Percentiles rank a stretch among this genome's conserved stretches.
Conservation (phyloP, 495 filamentous ascomycete genomes). For the Podospora tetraspora region DNA sequence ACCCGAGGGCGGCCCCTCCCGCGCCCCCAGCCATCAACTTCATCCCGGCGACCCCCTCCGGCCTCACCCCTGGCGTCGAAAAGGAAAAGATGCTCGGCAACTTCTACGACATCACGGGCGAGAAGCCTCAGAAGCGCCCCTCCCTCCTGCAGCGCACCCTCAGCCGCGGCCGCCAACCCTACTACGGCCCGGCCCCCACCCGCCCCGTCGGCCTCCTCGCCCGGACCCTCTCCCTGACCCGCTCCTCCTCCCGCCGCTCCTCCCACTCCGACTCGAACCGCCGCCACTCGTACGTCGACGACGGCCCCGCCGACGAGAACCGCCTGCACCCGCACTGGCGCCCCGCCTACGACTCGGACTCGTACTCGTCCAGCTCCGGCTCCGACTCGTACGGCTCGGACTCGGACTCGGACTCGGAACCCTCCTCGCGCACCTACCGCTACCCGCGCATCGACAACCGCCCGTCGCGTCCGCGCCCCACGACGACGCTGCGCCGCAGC, state of each 20-base stretch:
- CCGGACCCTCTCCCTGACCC: constrained; percentile 41
- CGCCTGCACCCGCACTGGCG: constrained; percentile 78
- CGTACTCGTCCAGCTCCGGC: neutral
- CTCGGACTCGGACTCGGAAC: constrained; percentile 38
- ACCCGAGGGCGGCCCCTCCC: constrained; percentile 64
- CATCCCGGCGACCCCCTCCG: constrained; percentile 65
- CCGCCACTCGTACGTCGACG: constrained; percentile 37
- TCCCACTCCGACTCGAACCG: constrained; percentile 33
- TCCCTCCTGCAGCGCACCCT: constrained; percentile 55
- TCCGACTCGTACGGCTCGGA: constrained; percentile 46
- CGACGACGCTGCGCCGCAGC: constrained; percentile 44
- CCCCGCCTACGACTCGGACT: constrained; percentile 55
- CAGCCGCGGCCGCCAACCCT: constrained; percentile 52
- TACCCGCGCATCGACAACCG: constrained; percentile 43
- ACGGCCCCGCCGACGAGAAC: constrained; percentile 43
- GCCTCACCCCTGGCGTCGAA: constrained; percentile 49
- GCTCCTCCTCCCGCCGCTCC: constrained; percentile 27
- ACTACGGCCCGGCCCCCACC: constrained; percentile 39
- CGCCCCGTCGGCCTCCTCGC: constrained; percentile 40
- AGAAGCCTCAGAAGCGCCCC: constrained; percentile 41
- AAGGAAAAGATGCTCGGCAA: constrained; percentile 49
- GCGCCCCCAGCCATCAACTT: constrained; percentile 60
- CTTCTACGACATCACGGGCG: constrained; percentile 38
- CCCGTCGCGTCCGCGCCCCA: constrained; percentile 43
- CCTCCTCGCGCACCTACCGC: constrained; percentile 28